Conservation (phyloP, 176 grass and related monocot genomes). For the Oryza glumipatula region DNA sequence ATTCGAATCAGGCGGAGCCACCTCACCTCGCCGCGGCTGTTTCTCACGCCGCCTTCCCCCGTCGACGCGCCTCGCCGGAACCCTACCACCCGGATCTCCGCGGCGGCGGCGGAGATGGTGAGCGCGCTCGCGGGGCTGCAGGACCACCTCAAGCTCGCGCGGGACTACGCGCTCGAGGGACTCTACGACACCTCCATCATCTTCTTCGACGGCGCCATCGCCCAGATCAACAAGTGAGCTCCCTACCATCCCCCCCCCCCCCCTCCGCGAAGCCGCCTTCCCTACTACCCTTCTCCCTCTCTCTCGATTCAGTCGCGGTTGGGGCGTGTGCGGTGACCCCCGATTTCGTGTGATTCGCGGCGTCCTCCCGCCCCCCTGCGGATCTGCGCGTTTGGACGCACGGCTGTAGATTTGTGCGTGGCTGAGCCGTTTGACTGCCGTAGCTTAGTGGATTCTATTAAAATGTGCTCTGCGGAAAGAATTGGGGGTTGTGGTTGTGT, state of each 20-base stretch:
- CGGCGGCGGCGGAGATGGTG: slow-evolving; percentile 46
- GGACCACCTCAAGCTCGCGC: slow-evolving; percentile 94
- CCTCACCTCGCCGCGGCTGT: not conserved
- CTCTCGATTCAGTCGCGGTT: not conserved
- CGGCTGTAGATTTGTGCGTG: not conserved
- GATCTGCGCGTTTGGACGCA: slow-evolving; percentile 31
- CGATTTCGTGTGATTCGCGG: slow-evolving; percentile 17
- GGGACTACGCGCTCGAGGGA: slow-evolving; percentile 94
- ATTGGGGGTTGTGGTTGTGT: not conserved
- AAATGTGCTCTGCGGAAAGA: not conserved
- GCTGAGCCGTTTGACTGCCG: slow-evolving; percentile 4
- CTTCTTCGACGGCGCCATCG: slow-evolving; percentile 98
- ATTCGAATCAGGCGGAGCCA: slow-evolving; percentile 32
- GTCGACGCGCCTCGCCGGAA: not conserved
- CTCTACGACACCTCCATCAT: slow-evolving; percentile 99
- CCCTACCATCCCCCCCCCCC: not conserved
- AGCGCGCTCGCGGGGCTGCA: slow-evolving; percentile 83
- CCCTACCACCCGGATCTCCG: slow-evolving; percentile 35
- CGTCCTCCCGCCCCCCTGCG: not conserved
- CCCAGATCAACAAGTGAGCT: slow-evolving; percentile 98
- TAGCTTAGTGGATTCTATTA: not conserved
- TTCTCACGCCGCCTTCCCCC: not conserved
- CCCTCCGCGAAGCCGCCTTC: not conserved
- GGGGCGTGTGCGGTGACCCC: not conserved
- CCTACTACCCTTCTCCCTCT: not conserved